Conservation (phyloP, 805 yeast species). For the Kluyveromyces wickerhamii region DNA sequence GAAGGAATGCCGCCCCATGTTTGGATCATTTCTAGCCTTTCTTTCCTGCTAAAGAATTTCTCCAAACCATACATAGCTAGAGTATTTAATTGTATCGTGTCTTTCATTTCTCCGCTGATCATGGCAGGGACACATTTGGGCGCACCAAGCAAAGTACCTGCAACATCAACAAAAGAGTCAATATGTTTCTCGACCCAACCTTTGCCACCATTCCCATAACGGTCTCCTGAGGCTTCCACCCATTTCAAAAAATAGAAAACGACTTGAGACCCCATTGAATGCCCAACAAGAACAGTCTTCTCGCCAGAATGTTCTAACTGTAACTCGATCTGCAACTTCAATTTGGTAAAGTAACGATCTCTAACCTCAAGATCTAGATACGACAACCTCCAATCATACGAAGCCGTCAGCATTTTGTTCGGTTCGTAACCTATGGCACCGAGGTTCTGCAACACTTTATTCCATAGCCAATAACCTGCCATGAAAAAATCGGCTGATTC, state of each 20-base stretch:
- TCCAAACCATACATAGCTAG: conserved; percentile 92
- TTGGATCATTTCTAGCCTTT: conserved; percentile 76
- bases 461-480: conserved; percentile 99
- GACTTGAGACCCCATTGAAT: conserved; percentile 95
- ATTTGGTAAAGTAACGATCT: conserved; percentile 74
- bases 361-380: conserved; percentile 81
- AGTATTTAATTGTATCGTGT: conserved; percentile 88
- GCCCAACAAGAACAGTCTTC: conserved; percentile 75
- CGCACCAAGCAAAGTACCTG: conserved; percentile 88
- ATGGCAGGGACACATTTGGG: conserved; percentile 91
- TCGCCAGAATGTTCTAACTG: conserved; percentile 43
- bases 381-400: conserved; percentile 94
- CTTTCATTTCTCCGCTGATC: conserved; percentile 97
- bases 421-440: conserved; percentile 94
- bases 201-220: conserved; percentile 86
- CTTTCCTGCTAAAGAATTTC: conserved; percentile 83
- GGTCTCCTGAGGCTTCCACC: conserved; percentile 83
- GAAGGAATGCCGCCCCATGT: conserved; percentile 78
- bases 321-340: conserved; percentile 67
- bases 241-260: conserved; percentile 85
- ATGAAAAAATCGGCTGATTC: conserved; percentile 95
- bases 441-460: conserved; percentile 84
- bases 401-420: conserved; percentile 79
- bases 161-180: conserved; percentile 74
- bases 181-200: conserved; percentile 82